Base-by-base conservation (phyloP, 169 alveolate species). In the Eimeria falciformis region DNA sequence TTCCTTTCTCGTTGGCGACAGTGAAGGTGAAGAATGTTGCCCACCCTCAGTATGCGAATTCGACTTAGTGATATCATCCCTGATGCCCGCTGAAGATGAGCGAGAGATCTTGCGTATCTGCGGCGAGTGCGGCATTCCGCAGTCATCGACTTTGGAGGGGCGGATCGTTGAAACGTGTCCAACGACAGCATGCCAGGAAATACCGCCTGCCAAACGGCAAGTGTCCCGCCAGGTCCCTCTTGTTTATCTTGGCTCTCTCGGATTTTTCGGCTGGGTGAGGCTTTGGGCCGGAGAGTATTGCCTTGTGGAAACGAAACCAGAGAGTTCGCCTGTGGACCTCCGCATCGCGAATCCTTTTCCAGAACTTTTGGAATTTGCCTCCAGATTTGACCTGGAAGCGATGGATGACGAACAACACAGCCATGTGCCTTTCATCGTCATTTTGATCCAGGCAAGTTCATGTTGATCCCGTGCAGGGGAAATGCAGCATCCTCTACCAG, bases 361-460 rank as follows among this genome's bases (percentile, higher is more conserved):
- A n/a, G 97, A 93, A 69, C 95, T 97, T 3, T n/a, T 75, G 33
- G 94, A 94, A 27, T 97, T 90, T 91, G 95, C 94, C 14, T 65
- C 92, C 46, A 27, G 77, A 14, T 91, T 95, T 37, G 94, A 96
- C 65, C 77, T 96, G 21, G 95, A 95, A 62, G 92, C 78, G 45
- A 37, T 95, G 53, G 96, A 95, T 65, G 92, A 92, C 33, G 89
- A 91, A 46, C 86, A 92, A n/a, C 97, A 96, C 77, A 53, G 94
- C 40, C 98, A 97, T 75, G 95, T 96, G 37, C 99, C 99, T 40
- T 97, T 86, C 88, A 93, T 95, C 53, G 95, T 96, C 43, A 94
- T 97, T 62, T 90, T 97, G 29, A 73, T 96, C 62, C 94, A 97
- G 83, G 95, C 95, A 46, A 33, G 75, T 11, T 18, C n/a, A 11